Base-by-base conservation (phyloP, 345 rosid species). In the Eucalyptus pauciflora region DNA sequence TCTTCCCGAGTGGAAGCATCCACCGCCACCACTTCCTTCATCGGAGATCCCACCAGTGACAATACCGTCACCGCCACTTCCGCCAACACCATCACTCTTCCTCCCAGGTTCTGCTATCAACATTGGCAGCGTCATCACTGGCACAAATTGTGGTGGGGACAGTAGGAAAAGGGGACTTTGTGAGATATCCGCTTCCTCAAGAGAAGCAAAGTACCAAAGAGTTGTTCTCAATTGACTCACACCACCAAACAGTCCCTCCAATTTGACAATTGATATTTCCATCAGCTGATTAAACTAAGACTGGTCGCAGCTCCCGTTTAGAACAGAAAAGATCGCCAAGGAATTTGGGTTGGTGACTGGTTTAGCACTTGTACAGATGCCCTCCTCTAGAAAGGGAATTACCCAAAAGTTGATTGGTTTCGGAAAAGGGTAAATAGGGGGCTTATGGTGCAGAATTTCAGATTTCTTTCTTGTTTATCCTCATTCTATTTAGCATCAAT, bases 1-100 rank as follows among this genome's bases (percentile, higher is more conserved):
- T 49, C 93, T 98, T 54, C 99, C 99, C 86, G 97, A 98, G 90
- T 98, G 99, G 99, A 95, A 94, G 52, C 95, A 97, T 92, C 99
- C 99, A 8, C 99, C 99, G 4, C 99, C 99, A 64, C 98, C 98
- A 46, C 96, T 98, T 2, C 95, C 96, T 64, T 93, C 97, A 88
- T 97, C 97, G 85, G 97, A 95, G 94, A 98, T 98, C 94, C 99
- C 99, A 76, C 98, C 97, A 4, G 99, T 96, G 33, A 94, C 95
- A 64, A 94, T 98, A 86, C 95, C 95, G 56, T 91, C 96, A n/a
- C 95, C 96, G 11, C 91, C 96, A 79, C 90, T 92, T 15, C 93
- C 95, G 4, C 92, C 91, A 9, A 87, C 88, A 13, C 89, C 91
- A 17, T 91, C 93, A 83, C 89, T 90, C 71, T 93, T 92, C 92